Evolutionary conservation across 139 green algal species (phyloP), one percentile per base, ranked within the genome.

Genomic region (Axilococcus clingmanii): DNA sequence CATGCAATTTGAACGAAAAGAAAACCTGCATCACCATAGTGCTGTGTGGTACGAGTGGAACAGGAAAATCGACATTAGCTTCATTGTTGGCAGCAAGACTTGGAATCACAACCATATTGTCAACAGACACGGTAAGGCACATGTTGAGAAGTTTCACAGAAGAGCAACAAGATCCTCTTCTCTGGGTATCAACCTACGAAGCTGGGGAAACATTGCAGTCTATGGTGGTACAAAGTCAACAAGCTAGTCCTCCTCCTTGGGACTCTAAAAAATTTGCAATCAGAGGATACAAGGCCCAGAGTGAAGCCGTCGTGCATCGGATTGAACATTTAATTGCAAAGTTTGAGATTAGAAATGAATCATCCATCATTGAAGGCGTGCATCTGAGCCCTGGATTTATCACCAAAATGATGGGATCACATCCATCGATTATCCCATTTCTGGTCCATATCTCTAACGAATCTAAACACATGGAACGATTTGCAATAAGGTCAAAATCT

Each of bases 51-150:
- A 74, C 61, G 20, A 61, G 31, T 47, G 89, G 89, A 38, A 93
- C 80, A 1, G 89, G 89, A 60, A 97, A 97, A 69, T 94, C 82
- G 28, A 97, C 89, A 17, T 69, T 97, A 41, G 87, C 89, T 4
- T 87, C 83, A 2, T 78, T 97, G 44, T 61, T 97, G 68, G 87
- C 82, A 6, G 61, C 65, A 23, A 65, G 87, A 4, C 73, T 97
- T 49, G 83, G 85, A 42, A 91, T 97, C 56, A 83, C 72, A 40
- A 91, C 78, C 2, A 69, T 97, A 2, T 55, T 97, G 2, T 94
- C 82, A 36, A 97, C 89, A 0, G 89, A 97, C 66, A 83, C 71
- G 17, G 65, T 94, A 11, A 72, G 88, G 16, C 74, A 95, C 75
- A 86, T 94, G 77, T 48, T 92, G 63, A 72, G 82, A 41, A 37